Percentiles rank a stretch among this genome's conserved stretches.
Evolutionary conservation across 352 stramenopile species (phyloP).

Genomic region (Globisporangium cylindrosporum): DNA sequence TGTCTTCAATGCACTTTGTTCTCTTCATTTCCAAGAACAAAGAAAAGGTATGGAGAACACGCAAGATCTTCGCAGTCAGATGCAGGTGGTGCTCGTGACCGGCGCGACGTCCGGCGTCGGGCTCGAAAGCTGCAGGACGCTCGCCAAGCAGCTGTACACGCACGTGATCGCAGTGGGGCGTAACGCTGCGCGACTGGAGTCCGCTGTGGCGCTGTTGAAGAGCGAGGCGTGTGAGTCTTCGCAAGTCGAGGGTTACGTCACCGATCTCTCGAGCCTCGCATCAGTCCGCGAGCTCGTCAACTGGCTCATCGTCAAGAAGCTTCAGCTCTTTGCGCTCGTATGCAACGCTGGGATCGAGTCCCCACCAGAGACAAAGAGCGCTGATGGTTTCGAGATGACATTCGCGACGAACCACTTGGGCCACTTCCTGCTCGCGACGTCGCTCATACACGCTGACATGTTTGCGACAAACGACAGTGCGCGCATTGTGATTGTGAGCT

Average conservation of each 20-base stretch:
- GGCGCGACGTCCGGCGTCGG: slow-evolving; percentile 33
- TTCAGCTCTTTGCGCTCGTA: slow-evolving; percentile 31
- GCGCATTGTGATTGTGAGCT: slow-evolving; percentile 37
- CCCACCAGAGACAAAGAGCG: slow-evolving; percentile 17
- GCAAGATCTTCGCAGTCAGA: background rate
- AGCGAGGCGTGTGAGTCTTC: slow-evolving; percentile 10
- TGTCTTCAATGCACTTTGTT: background rate
- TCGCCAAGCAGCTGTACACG: slow-evolving; percentile 17
- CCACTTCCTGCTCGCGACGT: slow-evolving; percentile 38
- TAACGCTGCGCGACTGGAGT: slow-evolving; percentile 21
- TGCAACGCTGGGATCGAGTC: slow-evolving; percentile 38
- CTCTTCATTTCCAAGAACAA: background rate
- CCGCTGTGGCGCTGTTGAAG: slow-evolving; percentile 19
- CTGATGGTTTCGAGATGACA: slow-evolving; percentile 36
- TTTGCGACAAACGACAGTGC: slow-evolving; percentile 18
- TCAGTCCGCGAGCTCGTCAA: slow-evolving; percentile 25
- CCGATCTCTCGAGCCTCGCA: slow-evolving; percentile 27
- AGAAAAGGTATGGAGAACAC: background rate
- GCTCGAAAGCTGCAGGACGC: slow-evolving; percentile 28
- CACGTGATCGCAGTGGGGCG: slow-evolving; percentile 30
- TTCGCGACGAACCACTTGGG: slow-evolving; percentile 40
- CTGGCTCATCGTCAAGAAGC: slow-evolving; percentile 20
- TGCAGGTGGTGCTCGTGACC: slow-evolving; percentile 30
- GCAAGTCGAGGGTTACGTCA: slow-evolving; percentile 15
- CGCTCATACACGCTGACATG: slow-evolving; percentile 22